Evolutionary conservation across 768 basidiomycete genomes (phyloP), one percentile per base, ranked within the genome.

Genomic region (Cystoderma amianthinum): DNA sequence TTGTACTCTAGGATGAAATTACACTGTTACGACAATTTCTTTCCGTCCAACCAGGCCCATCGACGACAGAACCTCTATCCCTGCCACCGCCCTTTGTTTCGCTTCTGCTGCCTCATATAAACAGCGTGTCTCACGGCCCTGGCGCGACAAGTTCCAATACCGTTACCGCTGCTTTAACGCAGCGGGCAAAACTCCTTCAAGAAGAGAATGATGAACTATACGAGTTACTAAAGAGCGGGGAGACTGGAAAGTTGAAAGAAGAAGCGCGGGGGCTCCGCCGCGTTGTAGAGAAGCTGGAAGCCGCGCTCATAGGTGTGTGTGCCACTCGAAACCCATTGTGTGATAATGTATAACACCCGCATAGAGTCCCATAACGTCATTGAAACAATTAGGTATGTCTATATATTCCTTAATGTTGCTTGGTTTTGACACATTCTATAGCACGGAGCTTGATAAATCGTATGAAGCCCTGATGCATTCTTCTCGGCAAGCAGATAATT

Each of bases 191-290:
- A 36, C 59, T 81, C 13, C 64, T 92, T 7, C 89, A 92, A 56
- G 83, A 89, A 42, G 89, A 92, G 59, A 92, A 92, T 45, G 87
- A 92, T 49, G 89, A 92, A 48, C 59, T 92, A 13, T 92, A 91
- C 56, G 75, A 80, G 37, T 62, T 91, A 7, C 61, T 92, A 42
- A 83, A 78, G 57, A 67, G 67, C 18, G 76, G 82, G 30, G 88
- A 92, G 60, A 84, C 85, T 0, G 88, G 87, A 3, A 80, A 75
- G 55, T 56, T 92, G 47, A 88, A 88, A 56, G 89, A 90, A 54
- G 85, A 92, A 56, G 84, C 84, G 9, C 74, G 76, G 36, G 77
- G 77, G 5, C 66, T 92, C 41, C 69, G 79, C 23, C 69, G 77
- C 48, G 76, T 80, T 22, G 83, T 88, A 32, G 69, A 69, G 38